phyloP scores from a whole-genome alignment of 352 stramenopile genomes.

The Phytophthora cryptogea region DNA sequence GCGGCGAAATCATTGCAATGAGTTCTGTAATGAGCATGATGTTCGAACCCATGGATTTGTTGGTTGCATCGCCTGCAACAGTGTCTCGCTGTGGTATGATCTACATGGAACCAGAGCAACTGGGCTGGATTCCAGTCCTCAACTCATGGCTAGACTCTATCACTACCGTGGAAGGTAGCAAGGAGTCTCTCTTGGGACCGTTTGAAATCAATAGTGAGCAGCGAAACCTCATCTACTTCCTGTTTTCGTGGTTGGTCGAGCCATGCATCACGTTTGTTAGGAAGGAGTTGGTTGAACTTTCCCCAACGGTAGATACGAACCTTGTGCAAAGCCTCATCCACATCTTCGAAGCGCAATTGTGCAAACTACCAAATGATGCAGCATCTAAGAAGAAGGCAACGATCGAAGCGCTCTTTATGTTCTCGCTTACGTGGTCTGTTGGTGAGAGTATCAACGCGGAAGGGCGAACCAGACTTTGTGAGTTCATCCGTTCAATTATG shows the following conservation, averaged over 20 bases:
- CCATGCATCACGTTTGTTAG: constrained; percentile 89
- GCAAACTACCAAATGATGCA: constrained; percentile 72
- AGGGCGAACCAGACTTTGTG: constrained; percentile 71
- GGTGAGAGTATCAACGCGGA: constrained; percentile 81
- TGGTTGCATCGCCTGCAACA: constrained; percentile 93
- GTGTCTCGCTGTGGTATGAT: constrained; percentile 95
- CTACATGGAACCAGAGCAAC: constrained; percentile 93
- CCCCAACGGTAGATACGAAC: constrained; percentile 91
- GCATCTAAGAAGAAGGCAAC: constrained; percentile 62
- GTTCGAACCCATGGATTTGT: constrained; percentile 94
- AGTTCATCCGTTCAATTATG: constrained; percentile 82
- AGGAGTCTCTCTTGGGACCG: constrained; percentile 34
- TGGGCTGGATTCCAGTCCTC: constrained; percentile 89
- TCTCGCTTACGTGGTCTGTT: constrained; percentile 92
- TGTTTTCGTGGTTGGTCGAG: constrained; percentile 91
- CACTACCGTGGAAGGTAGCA: constrained; percentile 36
- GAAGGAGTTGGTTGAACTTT: constrained; percentile 86
- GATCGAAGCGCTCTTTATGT: constrained; percentile 90
- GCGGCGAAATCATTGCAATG: constrained; percentile 95
- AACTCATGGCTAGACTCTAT: constrained; percentile 90
- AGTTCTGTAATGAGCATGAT: constrained; percentile 95
- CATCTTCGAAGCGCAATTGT: constrained; percentile 81
- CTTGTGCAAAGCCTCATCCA: constrained; percentile 89
- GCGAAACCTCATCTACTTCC: constrained; percentile 63
- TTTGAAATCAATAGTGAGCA: constrained; percentile 84